Evolutionary conservation across 1,284 basidiomycete species (phyloP).

Genomic region (Pisolithus thermaeus): DNA sequence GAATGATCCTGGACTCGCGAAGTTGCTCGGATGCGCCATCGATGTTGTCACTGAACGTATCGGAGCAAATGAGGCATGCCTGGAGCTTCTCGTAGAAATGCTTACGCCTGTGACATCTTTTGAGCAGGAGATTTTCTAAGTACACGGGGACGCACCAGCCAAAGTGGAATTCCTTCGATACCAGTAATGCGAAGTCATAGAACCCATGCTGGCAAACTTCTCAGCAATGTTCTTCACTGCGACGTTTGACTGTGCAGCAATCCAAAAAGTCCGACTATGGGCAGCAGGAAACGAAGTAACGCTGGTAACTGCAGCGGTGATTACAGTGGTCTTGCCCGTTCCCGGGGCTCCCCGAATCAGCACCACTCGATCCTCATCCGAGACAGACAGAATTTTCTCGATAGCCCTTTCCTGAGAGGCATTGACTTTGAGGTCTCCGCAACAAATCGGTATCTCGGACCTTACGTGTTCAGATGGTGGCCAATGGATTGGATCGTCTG

Average conservation of each 20-base stretch:
- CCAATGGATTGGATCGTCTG: constrained; percentile 12
- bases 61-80: constrained; percentile 46
- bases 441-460: constrained; percentile 2
- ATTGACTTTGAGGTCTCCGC: constrained; percentile 25
- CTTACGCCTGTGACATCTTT: constrained; percentile 53
- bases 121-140: background rate
- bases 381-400: constrained; percentile 28
- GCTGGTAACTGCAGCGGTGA: constrained; percentile 44
- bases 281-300: constrained; percentile 16
- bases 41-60: constrained; percentile 30
- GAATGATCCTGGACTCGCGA: constrained; percentile 45
- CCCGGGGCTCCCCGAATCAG: constrained; percentile 56
- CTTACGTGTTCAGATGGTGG: background rate
- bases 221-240: constrained; percentile 53
- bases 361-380: constrained; percentile 38
- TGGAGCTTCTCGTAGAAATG: constrained; percentile 51
- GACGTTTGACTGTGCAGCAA: constrained; percentile 65
- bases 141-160: constrained; percentile 48
- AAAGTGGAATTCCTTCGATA: constrained; percentile 39
- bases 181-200: constrained; percentile 34
- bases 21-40: constrained; percentile 23
- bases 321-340: constrained; percentile 33
- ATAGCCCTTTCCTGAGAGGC: constrained; percentile 37
- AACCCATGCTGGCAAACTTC: constrained; percentile 33
- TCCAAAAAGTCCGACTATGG: constrained; percentile 43